These are phyloP conservation scores for Cetraspora pellucida DNA, from an alignment of 192 early-diverging fungal genomes.

Conservation along the genomic window DNA sequence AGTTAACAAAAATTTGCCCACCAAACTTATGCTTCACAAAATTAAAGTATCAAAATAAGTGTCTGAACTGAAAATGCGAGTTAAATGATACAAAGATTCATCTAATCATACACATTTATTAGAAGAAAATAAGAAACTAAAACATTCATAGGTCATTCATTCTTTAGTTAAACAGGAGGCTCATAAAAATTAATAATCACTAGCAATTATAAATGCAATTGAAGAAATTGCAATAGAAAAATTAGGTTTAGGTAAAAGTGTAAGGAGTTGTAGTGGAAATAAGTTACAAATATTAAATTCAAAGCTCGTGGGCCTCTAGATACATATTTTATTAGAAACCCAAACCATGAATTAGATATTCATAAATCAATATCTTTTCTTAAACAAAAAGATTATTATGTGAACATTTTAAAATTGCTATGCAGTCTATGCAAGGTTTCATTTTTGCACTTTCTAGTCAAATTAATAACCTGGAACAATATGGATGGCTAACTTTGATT, in stretches of 20 bases:
- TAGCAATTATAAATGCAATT: not conserved
- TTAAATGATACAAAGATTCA: not conserved
- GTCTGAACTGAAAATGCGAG: not conserved
- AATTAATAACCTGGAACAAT: not conserved
- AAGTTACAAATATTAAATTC: not conserved
- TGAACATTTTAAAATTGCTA: not conserved
- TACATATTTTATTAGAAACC: not conserved
- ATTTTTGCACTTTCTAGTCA: not conserved
- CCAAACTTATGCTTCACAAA: not conserved
- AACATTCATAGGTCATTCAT: not conserved
- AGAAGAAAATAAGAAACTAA: not conserved
- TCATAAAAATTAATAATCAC: not conserved
- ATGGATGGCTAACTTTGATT: constrained; percentile 33
- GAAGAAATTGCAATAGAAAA: not conserved
- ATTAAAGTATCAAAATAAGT: not conserved
- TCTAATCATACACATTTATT: constrained; percentile 5
- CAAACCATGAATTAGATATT: not conserved
- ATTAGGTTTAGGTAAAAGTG: not conserved
- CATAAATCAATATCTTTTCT: not conserved
- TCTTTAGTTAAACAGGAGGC: not conserved
- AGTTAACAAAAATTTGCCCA: not conserved
- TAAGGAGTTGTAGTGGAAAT: not conserved
- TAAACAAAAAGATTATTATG: not conserved
- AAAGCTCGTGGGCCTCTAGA: not conserved
- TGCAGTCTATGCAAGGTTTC: not conserved